Percentiles rank a stretch among this genome's conserved stretches.
Conservation (phyloP, 768 basidiomycete species). For the Pisolithus sp. region DNA sequence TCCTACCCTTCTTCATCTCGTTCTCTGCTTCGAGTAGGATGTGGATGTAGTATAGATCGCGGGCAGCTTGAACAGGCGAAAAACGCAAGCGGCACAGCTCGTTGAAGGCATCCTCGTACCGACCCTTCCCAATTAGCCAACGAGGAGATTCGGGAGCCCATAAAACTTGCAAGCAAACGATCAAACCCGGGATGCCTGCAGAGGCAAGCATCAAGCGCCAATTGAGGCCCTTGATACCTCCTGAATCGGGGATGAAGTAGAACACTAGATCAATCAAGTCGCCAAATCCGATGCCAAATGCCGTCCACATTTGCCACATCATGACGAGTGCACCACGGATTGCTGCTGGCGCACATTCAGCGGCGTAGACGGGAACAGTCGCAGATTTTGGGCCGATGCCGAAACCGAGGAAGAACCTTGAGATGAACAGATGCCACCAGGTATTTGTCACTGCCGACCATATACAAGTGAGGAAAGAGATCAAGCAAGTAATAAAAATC, state of each 20-base stretch:
- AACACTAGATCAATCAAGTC: constrained; percentile 61
- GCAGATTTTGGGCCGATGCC: constrained; percentile 50
- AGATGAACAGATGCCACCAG: constrained; percentile 54
- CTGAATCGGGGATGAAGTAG: constrained; percentile 41
- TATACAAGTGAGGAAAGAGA: constrained; percentile 48
- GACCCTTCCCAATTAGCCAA: constrained; percentile 38
- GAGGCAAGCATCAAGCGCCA: constrained; percentile 80
- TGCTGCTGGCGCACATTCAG: constrained; percentile 71
- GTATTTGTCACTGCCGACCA: constrained; percentile 50
- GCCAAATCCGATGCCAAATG: constrained; percentile 77
- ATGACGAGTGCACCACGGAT: constrained; percentile 89
- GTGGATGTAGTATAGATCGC: constrained; percentile 61
- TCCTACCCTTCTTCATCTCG: constrained; percentile 47
- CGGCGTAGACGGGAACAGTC: constrained; percentile 60
- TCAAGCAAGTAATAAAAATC: constrained; percentile 52
- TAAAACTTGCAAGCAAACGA: constrained; percentile 40
- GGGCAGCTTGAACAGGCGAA: constrained; percentile 68
- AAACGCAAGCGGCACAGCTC: constrained; percentile 64
- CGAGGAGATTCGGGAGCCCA: constrained; percentile 55
- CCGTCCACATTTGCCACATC: constrained; percentile 92
- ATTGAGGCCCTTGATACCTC: constrained; percentile 53
- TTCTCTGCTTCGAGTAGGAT: constrained; percentile 44
- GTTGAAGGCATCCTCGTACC: constrained; percentile 60
- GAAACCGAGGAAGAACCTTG: constrained; percentile 45
- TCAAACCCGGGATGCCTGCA: constrained; percentile 49